Evolutionary conservation across 805 yeast species (phyloP), one percentile per base, ranked within the genome.

Genomic region (Yamadazyma olivae): DNA sequence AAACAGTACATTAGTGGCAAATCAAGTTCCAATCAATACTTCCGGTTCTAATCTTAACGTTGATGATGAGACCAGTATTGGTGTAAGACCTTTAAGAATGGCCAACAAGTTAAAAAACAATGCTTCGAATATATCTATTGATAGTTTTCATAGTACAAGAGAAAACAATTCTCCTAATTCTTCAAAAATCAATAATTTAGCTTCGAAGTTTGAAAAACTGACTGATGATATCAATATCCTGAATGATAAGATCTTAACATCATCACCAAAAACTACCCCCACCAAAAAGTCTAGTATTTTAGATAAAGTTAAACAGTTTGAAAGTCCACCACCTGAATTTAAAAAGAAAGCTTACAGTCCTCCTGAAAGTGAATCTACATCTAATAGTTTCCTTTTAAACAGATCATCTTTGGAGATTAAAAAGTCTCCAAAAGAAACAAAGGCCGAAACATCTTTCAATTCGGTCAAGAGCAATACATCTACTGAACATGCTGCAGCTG

Each of bases 11-110:
- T 19, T 16, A 18, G 14, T 12, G 10, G 18, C 20, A 8, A 21
- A 21, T 27, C 10, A 27, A 15, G 10, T 15, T 26, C 28, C 16
- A 7, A n/a, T 14, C 7, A 26, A 26, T 26, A 7, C 28, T 8
- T 21, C 24, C 12, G 12, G 12, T 21, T n/a, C 17, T 25, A 25
- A 8, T 7, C 6, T 13, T 7, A 25, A 25, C 12, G 15, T n/a
- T 25, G 28, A 12, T 23, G 35, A 34, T 20, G 44, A 34, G 6
- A 18, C 24, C 9, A 46, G n/a, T 13, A 36, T 39, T 5, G 79
- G 77, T 1, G 87, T 79, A 1, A 75, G 84, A 54, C 90, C 90
- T 0, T 63, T 83, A 49, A 77, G 77, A 56, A 80, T 83, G 63
- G 73, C 85, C 0, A 80, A 77, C 51, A 79, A 74, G 49, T 57